Evolutionary conservation across 345 rosid genomes (phyloP).

Genomic region (Pseudoturritis turrita): DNA sequence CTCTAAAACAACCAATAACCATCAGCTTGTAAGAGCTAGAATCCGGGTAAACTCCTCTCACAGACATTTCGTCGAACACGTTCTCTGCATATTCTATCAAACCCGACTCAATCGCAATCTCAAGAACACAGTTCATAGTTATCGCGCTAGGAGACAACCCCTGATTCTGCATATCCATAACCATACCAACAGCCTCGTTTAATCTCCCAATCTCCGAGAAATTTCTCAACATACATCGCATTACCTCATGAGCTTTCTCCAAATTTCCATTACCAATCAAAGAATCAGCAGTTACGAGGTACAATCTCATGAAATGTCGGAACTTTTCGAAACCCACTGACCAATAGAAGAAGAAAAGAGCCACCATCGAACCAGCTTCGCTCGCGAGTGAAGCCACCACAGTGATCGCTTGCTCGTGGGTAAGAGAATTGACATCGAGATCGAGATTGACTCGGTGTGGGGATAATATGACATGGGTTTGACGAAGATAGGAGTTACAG

Average conservation of each 20-base stretch:
- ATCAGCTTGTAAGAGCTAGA: constrained; percentile 53
- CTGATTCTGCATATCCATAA: constrained; percentile 69
- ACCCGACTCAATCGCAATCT: constrained; percentile 43
- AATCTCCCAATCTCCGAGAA: constrained; percentile 74
- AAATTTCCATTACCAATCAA: constrained; percentile 53
- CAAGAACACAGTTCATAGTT: constrained; percentile 48
- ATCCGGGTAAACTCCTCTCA: constrained; percentile 61
- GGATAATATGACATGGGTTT: constrained; percentile 28
- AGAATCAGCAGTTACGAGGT: constrained; percentile 57
- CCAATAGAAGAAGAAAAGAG: constrained; percentile 81
- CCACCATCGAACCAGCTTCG: constrained; percentile 82
- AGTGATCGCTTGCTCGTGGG: constrained; percentile 67
- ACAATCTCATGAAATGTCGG: constrained; percentile 74
- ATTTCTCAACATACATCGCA: constrained; percentile 62
- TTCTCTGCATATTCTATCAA: constrained; percentile 54
- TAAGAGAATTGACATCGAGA: constrained; percentile 43
- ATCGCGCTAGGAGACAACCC: constrained; percentile 44
- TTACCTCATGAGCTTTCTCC: constrained; percentile 64
- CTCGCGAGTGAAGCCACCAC: constrained; percentile 67
- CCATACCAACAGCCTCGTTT: constrained; percentile 62
- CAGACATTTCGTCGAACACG: constrained; percentile 73
- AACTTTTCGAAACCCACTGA: constrained; percentile 48
- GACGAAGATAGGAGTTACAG: constrained; percentile 46
- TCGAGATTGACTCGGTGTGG: constrained; percentile 41
- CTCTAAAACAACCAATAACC: constrained; percentile 55